phyloP scores from a whole-genome alignment of 164 flowering plant genomes.

The Aristolochia contorta region DNA sequence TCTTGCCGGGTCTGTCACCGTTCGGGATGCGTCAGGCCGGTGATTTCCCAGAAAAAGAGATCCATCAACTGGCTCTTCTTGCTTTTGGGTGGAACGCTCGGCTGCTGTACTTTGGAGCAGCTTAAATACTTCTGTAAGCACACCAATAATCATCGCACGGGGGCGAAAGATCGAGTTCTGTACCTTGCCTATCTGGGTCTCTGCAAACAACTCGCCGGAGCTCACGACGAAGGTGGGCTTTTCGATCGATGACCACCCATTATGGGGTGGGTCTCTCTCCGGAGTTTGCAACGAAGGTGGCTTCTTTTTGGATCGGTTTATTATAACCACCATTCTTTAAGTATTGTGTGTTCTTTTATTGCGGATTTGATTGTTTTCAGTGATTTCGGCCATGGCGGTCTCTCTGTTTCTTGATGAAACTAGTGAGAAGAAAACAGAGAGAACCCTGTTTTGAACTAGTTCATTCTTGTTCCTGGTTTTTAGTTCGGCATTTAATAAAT shows the following conservation, averaged over 20 bases:
- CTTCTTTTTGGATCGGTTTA: too few species aligned
- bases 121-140: slow-evolving; percentile 39
- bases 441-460: too few species aligned
- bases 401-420: too few species aligned
- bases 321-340: too few species aligned
- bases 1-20: slow-evolving; percentile 29
- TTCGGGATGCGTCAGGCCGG: slow-evolving; percentile 32
- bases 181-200: slow-evolving; percentile 16
- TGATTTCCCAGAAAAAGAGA: slow-evolving; percentile 28
- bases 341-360: too few species aligned
- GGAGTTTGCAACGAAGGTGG: too few species aligned
- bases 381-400: too few species aligned
- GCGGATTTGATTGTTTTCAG: too few species aligned
- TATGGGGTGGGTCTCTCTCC: too few species aligned
- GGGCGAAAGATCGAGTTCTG: slow-evolving; percentile 31
- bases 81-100: slow-evolving; percentile 27
- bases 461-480: too few species aligned
- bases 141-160: slow-evolving; percentile 28
- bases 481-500: too few species aligned
- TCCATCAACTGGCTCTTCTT: slow-evolving; percentile 41
- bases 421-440: too few species aligned
- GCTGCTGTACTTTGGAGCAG: slow-evolving; percentile 23
- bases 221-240: not conserved
- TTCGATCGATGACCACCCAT: not conserved
- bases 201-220: not conserved